Evolutionary conservation across 768 basidiomycete species (phyloP), one percentile per base, ranked within the genome.

Genomic region (Lentinula boryana): DNA sequence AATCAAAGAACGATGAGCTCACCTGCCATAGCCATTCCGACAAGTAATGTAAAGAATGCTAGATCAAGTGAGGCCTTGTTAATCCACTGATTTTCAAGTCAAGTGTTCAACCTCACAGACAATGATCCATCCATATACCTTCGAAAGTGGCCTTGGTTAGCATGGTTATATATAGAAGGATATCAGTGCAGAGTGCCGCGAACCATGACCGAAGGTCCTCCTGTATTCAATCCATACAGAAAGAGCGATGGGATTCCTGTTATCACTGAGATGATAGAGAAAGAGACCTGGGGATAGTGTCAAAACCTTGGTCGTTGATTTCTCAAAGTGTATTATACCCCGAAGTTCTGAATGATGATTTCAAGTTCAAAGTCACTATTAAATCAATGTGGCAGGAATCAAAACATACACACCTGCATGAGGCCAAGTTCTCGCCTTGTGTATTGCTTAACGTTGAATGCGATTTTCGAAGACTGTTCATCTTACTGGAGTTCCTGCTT

Each of bases 11-110:
- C 10, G 54, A 33, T 23, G 15, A 5, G 67, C 77, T 61, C 62
- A 83, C 86, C 87, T 64, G 84, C 89, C 89, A 92, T 92, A 0
- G 87, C 78, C 21, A 89, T 73, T 9, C 89, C 89, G 23, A 92
- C 87, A 33, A 83, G 64, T 79, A 86, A 82, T 1, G 89, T 92
- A 68, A 86, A 86, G 64, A 79, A 81, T 5, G 86, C 84, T 85
- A 58, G 16, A 35, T 44, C 27, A 41, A 16, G 41, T 8, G n/a
- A 32, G 18, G 15, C 10, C 48, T 44, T 46, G 50, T 31, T 23
- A 16, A 27, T 31, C 18, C 18, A 48, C 41, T 16, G 41, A 58
- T 53, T 60, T 68, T 54, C 9, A 41, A 27, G 18, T n/a, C 18
- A 36, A 27, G 38, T 23, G 44, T 59, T 52, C 63, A 12, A 18